Evolutionary conservation across 2,329 filamentous ascomycete genomes (phyloP), one percentile per base, ranked within the genome.

Genomic region (Mycosphaerella sp.): DNA sequence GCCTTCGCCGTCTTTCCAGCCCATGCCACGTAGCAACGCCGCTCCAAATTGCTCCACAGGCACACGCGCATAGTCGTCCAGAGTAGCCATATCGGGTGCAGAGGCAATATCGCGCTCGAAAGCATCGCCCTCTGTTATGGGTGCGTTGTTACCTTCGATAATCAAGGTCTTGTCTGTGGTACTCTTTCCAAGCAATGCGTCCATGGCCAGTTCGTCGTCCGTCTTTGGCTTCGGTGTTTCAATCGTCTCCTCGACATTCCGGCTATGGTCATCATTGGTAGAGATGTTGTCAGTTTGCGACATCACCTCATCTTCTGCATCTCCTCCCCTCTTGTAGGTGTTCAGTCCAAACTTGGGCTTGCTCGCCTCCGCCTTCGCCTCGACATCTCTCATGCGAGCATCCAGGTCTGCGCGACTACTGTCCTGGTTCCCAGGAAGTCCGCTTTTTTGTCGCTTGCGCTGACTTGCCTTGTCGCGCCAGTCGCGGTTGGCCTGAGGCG

Each of bases 31-130:
- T 32, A 98, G 77, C 57, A 97, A 76, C 0, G 90, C 89, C 14
- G 89, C 86, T 6, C 93, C 93, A 59, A 97, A 98, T 62, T 96
- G 89, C 60, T 96, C 91, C 13, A 97, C 89, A 0, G 93, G 91
- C 55, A 95, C 85, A 10, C 85, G 83, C 52, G 86, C 85, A 71
- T 97, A 97, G 63, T 93, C 88, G 30, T 87, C 86, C 14, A 95
- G 73, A 0, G 83, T 87, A 3, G 89, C 84, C 27, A 81, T 77
- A 17, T 89, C 86, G 1, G 89, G 89, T 1, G 89, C 85, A 21
- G 79, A 73, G 10, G 79, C 75, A 27, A 90, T 79, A 66, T 91
- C 87, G 21, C 80, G 58, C 27, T 63, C 57, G 49, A 66, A 66
- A 4, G 63, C 63, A 54, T 67, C 57, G 44, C 60, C 58, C 55